A percentile compares a stretch with the other conserved stretches of the same genome.
Evolutionary conservation across 1,139 yeast species (phyloP).

Genomic region (Pichia sp.): DNA sequence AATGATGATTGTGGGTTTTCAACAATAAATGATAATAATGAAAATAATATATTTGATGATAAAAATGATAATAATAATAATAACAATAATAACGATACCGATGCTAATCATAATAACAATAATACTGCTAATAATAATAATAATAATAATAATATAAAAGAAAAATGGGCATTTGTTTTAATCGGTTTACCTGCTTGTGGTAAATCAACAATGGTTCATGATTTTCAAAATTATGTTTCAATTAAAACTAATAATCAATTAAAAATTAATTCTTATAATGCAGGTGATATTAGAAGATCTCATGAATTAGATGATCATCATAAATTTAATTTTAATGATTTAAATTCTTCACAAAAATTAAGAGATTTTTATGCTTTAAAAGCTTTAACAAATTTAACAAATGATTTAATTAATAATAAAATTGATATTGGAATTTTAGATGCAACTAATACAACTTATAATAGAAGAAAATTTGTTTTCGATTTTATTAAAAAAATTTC

Average conservation of each 20-base stretch:
- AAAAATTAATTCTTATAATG: conserved; percentile 41
- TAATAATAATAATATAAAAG: not conserved
- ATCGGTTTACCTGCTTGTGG: conserved; percentile 73
- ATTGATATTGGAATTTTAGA: conserved; percentile 55
- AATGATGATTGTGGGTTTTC: conserved; percentile 3
- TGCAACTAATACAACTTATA: conserved; percentile 61
- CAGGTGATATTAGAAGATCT: conserved; percentile 47
- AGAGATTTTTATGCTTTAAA: conserved; percentile 57
- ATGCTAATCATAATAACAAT: too few relatives aligned
- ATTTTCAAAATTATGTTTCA: conserved; percentile 38
- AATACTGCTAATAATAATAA: not conserved
- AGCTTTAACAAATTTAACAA: conserved; percentile 45
- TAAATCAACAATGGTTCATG: conserved; percentile 56
- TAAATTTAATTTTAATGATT: conserved; percentile 42
- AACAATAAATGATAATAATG: too few relatives aligned
- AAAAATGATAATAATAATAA: too few relatives aligned
- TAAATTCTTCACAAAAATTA: conserved; percentile 29
- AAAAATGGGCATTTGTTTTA: conserved; percentile 42
- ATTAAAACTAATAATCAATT: conserved; percentile 28
- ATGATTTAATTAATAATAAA: conserved; percentile 37
- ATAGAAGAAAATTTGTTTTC: conserved; percentile 33
- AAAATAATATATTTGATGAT: too few relatives aligned
- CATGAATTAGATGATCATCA: conserved; percentile 18
- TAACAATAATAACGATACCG: not conserved
- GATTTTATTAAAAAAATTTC: conserved; percentile 17